Evolutionary conservation across 257 asterid species (phyloP).

Genomic region (Petunia secreta): DNA sequence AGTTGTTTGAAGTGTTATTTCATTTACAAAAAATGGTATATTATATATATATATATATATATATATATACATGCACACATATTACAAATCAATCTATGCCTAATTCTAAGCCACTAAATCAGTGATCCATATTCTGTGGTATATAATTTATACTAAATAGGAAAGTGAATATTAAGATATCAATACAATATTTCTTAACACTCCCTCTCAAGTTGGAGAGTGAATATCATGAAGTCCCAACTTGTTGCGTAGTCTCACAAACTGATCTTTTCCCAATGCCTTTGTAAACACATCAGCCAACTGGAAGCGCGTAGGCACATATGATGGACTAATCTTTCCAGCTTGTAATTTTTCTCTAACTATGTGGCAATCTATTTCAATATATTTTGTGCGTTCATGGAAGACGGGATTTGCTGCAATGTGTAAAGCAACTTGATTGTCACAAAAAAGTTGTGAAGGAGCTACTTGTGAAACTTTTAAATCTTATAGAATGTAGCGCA

Average conservation of each 20-base stretch:
- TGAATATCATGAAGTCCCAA: slow-evolving; percentile 2
- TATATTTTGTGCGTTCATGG: slow-evolving; percentile 18
- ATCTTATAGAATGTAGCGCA: neutral
- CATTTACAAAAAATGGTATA: neutral
- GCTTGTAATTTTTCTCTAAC: slow-evolving; percentile 2
- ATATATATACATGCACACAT: neutral
- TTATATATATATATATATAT: neutral
- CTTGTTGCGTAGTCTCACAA: neutral
- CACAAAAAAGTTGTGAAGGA: neutral
- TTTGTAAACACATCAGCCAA: neutral
- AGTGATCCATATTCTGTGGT: neutral
- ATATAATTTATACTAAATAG: neutral
- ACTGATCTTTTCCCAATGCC: neutral
- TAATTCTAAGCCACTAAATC: neutral
- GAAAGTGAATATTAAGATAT: neutral
- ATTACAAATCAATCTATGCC: neutral
- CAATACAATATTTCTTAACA: slow-evolving; percentile 11
- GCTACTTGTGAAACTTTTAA: neutral
- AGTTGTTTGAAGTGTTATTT: neutral
- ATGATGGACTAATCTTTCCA: neutral
- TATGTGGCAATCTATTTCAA: slow-evolving; percentile 19
- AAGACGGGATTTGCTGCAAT: slow-evolving; percentile 2
- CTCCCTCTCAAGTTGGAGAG: slow-evolving; percentile 1
- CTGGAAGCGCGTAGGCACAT: neutral
- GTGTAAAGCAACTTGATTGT: slow-evolving; percentile 10